Base-by-base conservation (phyloP, 805 yeast genomes). In the Lachancea fermentati region DNA sequence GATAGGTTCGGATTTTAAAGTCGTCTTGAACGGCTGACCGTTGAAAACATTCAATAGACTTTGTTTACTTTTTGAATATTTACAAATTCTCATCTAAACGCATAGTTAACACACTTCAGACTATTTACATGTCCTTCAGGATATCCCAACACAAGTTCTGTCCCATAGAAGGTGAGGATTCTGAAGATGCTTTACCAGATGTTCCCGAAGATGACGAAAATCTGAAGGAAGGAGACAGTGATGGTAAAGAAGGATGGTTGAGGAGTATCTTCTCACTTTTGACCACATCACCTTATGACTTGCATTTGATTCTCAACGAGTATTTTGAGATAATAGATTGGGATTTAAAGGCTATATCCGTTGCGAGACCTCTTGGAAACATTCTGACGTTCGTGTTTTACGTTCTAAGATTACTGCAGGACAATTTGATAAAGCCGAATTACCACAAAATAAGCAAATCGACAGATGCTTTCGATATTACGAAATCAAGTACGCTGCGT, bases 361-460 rank as follows among this genome's bases (percentile, higher is more conserved):
- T 52, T 4, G 63, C 62, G 3, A 41, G 46, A 36, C 63, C 58
- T 3, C 25, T 50, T 17, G 66, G 65, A 2, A 44, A 50, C 32
- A 8, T 41, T 5, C 30, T 58, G 5, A 53, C 56, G 1, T 16
- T 45, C 5, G 2, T 35, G n/a, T 50, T 54, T 25, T 60, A 46
- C 36, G 13, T 36, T 3, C 43, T 55, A 19, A 43, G 63, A 30
- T 43, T 58, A n/a, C 9, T 57, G 22, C 64, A 61, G 38, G 60
- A 58, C 33, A 54, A 49, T 36, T 13, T 60, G 12, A 53, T 61
- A 8, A 51, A 40, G 17, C 62, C 63, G 2, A 57, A 51, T 34
- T 45, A 48, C 18, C 36, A 43, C 25, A 49, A 50, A 19, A 37
- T 54, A 6, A 42, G 49, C 15, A 44, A 35, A 9, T 36, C 41